These are phyloP conservation scores for Apophysomyces variabilis DNA, from an alignment of 371 early-diverging fungal genomes.

Conservation along the genomic window DNA sequence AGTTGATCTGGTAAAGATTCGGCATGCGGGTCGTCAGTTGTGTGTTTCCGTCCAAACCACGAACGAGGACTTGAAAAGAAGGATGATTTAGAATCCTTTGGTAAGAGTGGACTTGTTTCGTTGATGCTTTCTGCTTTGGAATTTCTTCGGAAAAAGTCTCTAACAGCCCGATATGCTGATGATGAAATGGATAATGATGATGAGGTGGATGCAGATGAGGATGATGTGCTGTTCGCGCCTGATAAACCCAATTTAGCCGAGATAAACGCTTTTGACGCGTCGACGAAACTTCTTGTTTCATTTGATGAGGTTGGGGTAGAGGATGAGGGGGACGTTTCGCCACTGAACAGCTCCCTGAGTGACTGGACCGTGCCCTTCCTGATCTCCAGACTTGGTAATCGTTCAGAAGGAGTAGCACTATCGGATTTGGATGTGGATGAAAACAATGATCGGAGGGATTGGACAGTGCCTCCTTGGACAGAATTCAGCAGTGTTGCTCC, in stretches of 20 bases:
- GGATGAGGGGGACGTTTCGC: background rate
- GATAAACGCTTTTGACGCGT: constrained; percentile 16
- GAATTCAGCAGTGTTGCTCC: constrained; percentile 38
- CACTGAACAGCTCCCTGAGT: constrained; percentile 36
- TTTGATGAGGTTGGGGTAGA: background rate
- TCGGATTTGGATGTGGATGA: background rate
- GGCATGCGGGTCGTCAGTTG: background rate
- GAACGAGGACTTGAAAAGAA: constrained; percentile 7
- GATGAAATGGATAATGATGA: constrained; percentile 18
- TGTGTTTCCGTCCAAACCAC: background rate
- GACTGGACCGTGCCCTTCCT: constrained; percentile 45
- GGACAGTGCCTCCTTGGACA: constrained; percentile 49
- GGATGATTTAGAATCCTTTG: background rate
- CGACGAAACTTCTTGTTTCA: background rate
- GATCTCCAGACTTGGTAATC: constrained; percentile 30
- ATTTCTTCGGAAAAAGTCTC: constrained; percentile 5
- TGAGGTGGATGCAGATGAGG: constrained; percentile 9
- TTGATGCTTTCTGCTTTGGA: background rate
- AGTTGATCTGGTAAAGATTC: background rate
- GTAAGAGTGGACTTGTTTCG: background rate
- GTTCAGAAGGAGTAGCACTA: background rate
- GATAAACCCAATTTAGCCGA: constrained; percentile 4
- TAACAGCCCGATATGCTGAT: constrained; percentile 9
- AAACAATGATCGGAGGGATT: constrained; percentile 47
- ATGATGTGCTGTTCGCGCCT: constrained; percentile 6